Percentiles rank a stretch among this genome's conserved stretches.
Conservation (phyloP, 1,139 yeast genomes). For the Saccharomycopsis hybrid region DNA sequence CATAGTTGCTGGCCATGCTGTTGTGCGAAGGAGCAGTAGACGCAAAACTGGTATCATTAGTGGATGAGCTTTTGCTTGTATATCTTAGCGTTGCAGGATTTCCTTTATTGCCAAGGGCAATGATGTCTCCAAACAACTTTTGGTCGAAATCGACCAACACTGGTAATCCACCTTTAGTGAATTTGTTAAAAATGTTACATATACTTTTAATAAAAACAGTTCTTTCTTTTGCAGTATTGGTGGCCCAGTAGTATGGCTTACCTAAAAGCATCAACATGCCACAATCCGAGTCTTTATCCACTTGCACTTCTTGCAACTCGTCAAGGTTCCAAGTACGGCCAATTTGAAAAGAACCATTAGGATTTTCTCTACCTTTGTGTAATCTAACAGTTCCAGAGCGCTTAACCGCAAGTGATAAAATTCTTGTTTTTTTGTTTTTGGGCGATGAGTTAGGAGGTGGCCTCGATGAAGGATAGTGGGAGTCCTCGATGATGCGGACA, state of each 20-base stretch:
- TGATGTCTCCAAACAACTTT: constrained; percentile 16
- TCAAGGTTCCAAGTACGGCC: constrained; percentile 92
- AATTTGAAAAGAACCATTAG: constrained; percentile 71
- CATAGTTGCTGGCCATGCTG: constrained; percentile 4
- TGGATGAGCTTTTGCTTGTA: neutral
- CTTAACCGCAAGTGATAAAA: constrained; percentile 44
- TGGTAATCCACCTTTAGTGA: constrained; percentile 66
- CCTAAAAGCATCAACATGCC: constrained; percentile 63
- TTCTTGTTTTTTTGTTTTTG: constrained; percentile 39
- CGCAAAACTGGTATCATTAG: no score
- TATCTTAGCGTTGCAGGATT: constrained; percentile 17
- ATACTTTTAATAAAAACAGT: constrained; percentile 58
- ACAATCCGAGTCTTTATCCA: constrained; percentile 42
- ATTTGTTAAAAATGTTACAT: constrained; percentile 57
- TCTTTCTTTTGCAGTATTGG: constrained; percentile 63
- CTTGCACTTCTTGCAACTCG: constrained; percentile 54
- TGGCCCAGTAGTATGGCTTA: constrained; percentile 83
- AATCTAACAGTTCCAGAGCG: constrained; percentile 60
- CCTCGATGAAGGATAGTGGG: constrained; percentile 38
- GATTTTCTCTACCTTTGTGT: constrained; percentile 82
- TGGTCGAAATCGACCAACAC: constrained; percentile 37
- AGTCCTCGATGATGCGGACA: constrained; percentile 49
- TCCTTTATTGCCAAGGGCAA: constrained; percentile 18
- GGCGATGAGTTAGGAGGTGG: constrained; percentile 38
- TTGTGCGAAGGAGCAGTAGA: neutral